A percentile compares a stretch with the other conserved stretches of the same genome.
These are phyloP conservation scores for Botrytis cinerea DNA, from an alignment of 2,329 filamentous ascomycete genomes.

Conservation along the genomic window DNA sequence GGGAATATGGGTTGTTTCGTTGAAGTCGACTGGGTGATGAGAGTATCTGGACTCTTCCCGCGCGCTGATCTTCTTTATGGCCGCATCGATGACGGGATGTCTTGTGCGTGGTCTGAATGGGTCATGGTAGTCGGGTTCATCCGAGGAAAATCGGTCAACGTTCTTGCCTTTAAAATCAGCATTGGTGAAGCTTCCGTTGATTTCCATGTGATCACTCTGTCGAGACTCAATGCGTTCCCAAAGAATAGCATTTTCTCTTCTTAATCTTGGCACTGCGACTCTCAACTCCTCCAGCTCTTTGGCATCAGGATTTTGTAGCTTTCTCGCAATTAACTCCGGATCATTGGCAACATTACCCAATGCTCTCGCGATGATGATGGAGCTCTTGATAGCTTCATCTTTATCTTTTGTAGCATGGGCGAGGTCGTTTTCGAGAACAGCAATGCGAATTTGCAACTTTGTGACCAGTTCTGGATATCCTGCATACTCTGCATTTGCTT, in stretches of 20 bases:
- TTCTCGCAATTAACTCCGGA: background rate
- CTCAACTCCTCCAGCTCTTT: constrained; percentile 27
- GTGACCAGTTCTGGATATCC: background rate
- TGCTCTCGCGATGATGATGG: constrained; percentile 27
- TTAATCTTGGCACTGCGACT: constrained; percentile 30
- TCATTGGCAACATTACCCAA: constrained; percentile 10
- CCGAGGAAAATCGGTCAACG: background rate
- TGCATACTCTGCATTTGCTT: background rate
- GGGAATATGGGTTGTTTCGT: background rate
- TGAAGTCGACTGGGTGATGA: background rate
- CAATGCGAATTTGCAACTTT: constrained; percentile 29
- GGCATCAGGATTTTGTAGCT: background rate
- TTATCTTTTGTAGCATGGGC: constrained; percentile 29
- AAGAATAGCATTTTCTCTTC: constrained; percentile 29
- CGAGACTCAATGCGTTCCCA: constrained; percentile 6
- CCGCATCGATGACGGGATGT: background rate
- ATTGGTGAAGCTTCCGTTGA: background rate
- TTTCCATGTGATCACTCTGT: background rate
- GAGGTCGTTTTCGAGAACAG: constrained; percentile 36
- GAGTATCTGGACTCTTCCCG: background rate
- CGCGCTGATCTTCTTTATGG: background rate
- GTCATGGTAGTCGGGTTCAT: background rate
- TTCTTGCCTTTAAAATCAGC: background rate
- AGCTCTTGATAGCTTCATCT: constrained; percentile 27
- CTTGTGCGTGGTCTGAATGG: background rate